Base-by-base conservation (phyloP, 108 stramenopile genomes). In the Discostella stelligeroides region DNA sequence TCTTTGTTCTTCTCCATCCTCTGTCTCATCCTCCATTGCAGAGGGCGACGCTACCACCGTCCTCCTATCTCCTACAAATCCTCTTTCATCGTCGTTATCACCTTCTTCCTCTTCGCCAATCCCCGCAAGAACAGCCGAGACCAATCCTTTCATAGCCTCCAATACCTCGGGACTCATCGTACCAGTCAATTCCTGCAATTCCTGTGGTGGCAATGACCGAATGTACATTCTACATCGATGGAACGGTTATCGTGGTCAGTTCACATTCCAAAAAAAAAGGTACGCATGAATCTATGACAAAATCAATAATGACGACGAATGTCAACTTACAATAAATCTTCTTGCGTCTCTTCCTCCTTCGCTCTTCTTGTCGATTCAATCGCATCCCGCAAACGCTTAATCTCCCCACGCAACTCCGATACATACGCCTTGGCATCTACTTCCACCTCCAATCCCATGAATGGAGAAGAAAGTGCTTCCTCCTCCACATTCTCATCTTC, bases 381-480 rank as follows among this genome's bases (percentile, higher is more conserved):
- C 61, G 95, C 96, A 5, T 84, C 81, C 13, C 82, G 73, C 15
- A 96, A 81, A 20, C 77, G 81, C 9, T 69, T 65, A 10, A 97
- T 94, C 80, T 98, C 91, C 17, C 66, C 51, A 17, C 95, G 81
- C 5, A 98, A 76, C 65, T 96, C 96, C 24, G 89, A 65, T 95
- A 97, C 88, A 82, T 97, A 97, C 7, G 95, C 95, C 23, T 85
- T 86, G 10, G 95, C 95, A 68, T 97, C 95, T 10, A 98, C 96
- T 61, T 94, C 92, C 21, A 98, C 73, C 58, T 92, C 88, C 53
- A 84, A 56, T 28, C 82, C 82, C 4, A 40, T 24, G 1, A 56
- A 60, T 12, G 62, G 45, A 8, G 70, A 24, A 14, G 72, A 17
- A 24, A 2, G 51, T 24, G 11, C 23, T 53, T 21, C 21, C 11